Evolutionary conservation across 768 basidiomycete genomes (phyloP).

Genomic region (Collybia mongolica): DNA sequence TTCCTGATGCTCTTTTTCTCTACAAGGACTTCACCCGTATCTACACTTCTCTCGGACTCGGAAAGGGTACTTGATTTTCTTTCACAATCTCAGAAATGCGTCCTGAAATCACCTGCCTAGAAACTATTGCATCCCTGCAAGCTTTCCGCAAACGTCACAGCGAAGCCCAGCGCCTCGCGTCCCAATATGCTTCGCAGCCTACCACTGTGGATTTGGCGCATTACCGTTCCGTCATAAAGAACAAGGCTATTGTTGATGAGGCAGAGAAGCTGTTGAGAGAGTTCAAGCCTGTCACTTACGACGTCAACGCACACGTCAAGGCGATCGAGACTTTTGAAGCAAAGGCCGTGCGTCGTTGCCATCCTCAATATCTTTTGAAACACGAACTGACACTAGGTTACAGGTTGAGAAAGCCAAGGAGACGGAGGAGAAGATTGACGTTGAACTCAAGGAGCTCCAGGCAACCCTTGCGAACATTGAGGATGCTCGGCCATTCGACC

Average conservation of each 20-base stretch:
- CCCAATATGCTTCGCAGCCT: conserved; percentile 63
- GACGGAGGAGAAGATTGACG: conserved; percentile 86
- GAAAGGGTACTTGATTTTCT: conserved; percentile 67
- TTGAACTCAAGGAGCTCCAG: conserved; percentile 89
- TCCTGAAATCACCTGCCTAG: conserved; percentile 34
- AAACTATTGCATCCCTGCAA: conserved; percentile 87
- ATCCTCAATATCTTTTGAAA: not conserved
- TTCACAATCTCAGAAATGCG: not conserved
- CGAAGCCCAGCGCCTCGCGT: conserved; percentile 78
- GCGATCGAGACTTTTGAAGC: conserved; percentile 96
- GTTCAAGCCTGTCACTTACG: conserved; percentile 96
- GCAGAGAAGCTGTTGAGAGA: conserved; percentile 85
- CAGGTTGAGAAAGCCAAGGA: conserved; percentile 88
- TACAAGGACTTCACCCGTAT: conserved; percentile 80
- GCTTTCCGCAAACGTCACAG: conserved; percentile 95
- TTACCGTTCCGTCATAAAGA: conserved; percentile 91
- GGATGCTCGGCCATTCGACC: conserved; percentile 95
- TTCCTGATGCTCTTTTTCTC: conserved; percentile 6
- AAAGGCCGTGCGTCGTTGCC: conserved; percentile 69
- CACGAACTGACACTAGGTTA: not conserved
- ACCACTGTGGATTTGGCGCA: conserved; percentile 87
- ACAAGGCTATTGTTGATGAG: conserved; percentile 88
- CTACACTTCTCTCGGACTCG: conserved; percentile 79
- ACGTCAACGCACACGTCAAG: conserved; percentile 85
- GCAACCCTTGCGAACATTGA: conserved; percentile 96